A percentile compares a stretch with the other conserved stretches of the same genome.
Evolutionary conservation across 169 alveolate genomes (phyloP).

Genomic region (Eimeria tenella): DNA sequence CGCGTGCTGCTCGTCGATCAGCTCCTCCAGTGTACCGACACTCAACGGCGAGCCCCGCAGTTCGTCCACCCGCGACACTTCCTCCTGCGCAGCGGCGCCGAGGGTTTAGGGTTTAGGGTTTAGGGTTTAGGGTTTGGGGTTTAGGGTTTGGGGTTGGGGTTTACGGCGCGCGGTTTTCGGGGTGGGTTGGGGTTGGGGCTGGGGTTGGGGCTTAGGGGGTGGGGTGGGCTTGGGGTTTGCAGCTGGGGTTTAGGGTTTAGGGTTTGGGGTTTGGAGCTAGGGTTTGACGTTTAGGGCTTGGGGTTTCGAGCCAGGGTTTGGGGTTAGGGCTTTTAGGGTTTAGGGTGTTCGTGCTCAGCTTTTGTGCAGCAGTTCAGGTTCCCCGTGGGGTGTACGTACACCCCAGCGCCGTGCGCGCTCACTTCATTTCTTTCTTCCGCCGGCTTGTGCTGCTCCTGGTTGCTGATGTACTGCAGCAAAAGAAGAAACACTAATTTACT

Average conservation of each 20-base stretch:
- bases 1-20: slow-evolving; percentile 98
- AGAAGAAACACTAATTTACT: not conserved
- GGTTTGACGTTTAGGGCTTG: too few relatives aligned
- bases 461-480: slow-evolving; percentile 78
- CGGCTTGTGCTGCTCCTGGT: slow-evolving; percentile 83
- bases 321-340: too few relatives aligned
- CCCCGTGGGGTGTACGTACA: too few relatives aligned
- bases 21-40: slow-evolving; percentile 99
- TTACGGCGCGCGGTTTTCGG: too few relatives aligned
- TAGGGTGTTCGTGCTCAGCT: too few relatives aligned
- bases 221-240: too few relatives aligned
- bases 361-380: too few relatives aligned
- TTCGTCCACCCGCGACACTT: slow-evolving; percentile 93
- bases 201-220: too few relatives aligned
- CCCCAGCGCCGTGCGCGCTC: not conserved
- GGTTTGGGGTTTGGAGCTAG: too few relatives aligned
- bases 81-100: not conserved
- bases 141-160: not conserved
- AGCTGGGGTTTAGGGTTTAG: too few relatives aligned
- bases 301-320: too few relatives aligned
- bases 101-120: not conserved
- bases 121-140: not conserved
- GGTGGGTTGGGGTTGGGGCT: too few relatives aligned
- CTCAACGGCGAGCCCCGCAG: slow-evolving; percentile 98
- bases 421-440: slow-evolving; percentile 80